Base-by-base conservation (phyloP, 2,329 filamentous ascomycete genomes). In the Neofusicoccum umdonicola region DNA sequence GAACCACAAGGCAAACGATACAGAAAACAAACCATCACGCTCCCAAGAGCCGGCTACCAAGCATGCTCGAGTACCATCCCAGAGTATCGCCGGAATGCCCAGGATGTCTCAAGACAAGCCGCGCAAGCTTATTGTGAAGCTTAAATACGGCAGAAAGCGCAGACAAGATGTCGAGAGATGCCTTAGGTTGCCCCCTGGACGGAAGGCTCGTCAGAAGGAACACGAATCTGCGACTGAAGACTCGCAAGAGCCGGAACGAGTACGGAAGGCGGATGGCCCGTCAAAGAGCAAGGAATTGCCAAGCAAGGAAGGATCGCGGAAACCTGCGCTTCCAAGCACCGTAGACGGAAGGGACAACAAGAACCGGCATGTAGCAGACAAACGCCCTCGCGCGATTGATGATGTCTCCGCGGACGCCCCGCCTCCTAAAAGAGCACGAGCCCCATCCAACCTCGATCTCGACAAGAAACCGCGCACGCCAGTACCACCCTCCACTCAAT, bases 131-230 rank as follows among this genome's bases (percentile, higher is more conserved):
- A 73, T 84, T 50, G 79, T 84, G 31, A 83, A 77, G 67, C 71
- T 86, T 45, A 84, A 79, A 66, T 85, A 84, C 69, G 81, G 82
- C 15, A 84, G 81, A 69, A 72, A 78, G 45, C 81, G 82, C 69
- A 74, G 76, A 47, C 79, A 79, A 62, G 78, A 79, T n/a, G 78
- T 85, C 37, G 79, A 81, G 35, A 68, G 72, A 31, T 65, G 75
- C 12, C 70, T 79, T 51, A 70, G 69, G 11, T 67, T 78, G 8
- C 74, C 75, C 5, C 69, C 75, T 0, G 60, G 31, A 12, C 64
- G 66, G 13, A 76, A 72, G 60, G 71, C 75, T 37, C 73, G 71
- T 12, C 58, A 47, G 7, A 60, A 65, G 15, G 63, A 51, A 15
- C 48, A 57, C 8, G 63, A 67, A 15, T 52, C 37, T 27, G 27